Base-by-base conservation (phyloP, 2,329 filamentous ascomycete genomes). In the Fusarium anguioides region DNA sequence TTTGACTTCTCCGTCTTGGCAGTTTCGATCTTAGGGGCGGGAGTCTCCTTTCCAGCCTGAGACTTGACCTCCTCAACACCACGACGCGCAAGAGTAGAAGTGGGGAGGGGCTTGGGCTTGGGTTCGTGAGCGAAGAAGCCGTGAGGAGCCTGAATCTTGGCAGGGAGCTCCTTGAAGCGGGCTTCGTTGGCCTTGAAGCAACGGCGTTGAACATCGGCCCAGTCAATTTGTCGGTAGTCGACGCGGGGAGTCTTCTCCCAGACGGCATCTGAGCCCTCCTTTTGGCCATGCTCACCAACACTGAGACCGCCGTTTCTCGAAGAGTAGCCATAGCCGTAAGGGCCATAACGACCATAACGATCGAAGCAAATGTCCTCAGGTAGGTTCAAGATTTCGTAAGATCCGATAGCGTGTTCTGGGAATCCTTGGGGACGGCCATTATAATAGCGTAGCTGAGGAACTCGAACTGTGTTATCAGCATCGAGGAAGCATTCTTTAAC, bases 311-410 rank as follows among this genome's bases (percentile, higher is more conserved):
- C 95, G 66, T 86, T 88, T 58, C 89, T 88, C 31, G 86, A 82
- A 29, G 91, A 92, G 77, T 98, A 98, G 10, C 95, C 95, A 63
- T 93, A 87, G 0, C 95, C 95, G 71, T 99, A 99, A 0, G 95
- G 92, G 0, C 93, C 94, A 27, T 96, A 87, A 66, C 94, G 87
- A 5, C 95, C 95, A 75, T 92, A 97, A 3, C 96, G 87, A 70
- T 99, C 96, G 75, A 97, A 97, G 80, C 96, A 99, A 44, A 97
- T 87, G 72, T 97, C 91, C 68, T 96, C 88, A 18, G 91, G 87
- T 33, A 98, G 81, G 1, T 89, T 90, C 14, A 98, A 79, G 37
- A 95, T 78, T 11, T 94, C 88, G 72, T 97, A 94, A 0, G 93
- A 97, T n/a, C 96, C 96, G 74, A 95, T 86, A 4, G 92, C 87